Evolutionary conservation across 495 filamentous ascomycete species (phyloP), one percentile per base, ranked within the genome.

Genomic region (Penicillium soppii): DNA sequence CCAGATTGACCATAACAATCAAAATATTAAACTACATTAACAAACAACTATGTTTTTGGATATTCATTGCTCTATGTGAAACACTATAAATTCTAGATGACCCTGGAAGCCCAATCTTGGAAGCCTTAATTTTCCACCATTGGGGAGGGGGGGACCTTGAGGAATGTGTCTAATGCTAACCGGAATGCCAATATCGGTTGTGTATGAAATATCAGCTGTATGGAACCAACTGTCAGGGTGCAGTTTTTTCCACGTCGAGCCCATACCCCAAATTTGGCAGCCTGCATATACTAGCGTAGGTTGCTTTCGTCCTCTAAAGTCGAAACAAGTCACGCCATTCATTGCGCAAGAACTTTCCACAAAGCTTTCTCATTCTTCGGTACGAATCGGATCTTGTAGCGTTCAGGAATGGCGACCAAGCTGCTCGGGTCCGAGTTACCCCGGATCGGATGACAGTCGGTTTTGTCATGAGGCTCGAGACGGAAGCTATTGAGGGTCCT

Each of bases 371-470:
- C 66, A 50, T 81, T 60, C 55, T 74, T 74, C 22, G 82, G 81
- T 38, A 80, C 67, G 58, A 80, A 86, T 5, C 68, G 65, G 15
- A 80, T 78, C 56, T 77, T 75, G 37, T 84, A 86, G 42, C 67
- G 61, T 37, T 74, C 75, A 5, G 80, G 78, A 45, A 81, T 77
- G 35, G 79, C 76, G 10, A 85, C 82, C 48, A 84, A 50, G 54
- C 82, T 82, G 15, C 75, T 78, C 0, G 81, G 77, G 47, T 84
- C 82, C 13, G 72, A 71, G 55, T 75, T 81, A 5, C 82, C 82
- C 26, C 58, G 61, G 3, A 81, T 70, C 22, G 82, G 82, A 56
- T 85, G 73, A 39, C 73, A 78, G 40, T 82, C 76, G 13, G 76
- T 71, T 3, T 74, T 59, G 10, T 76, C 72, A 17, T 65, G 52